A percentile compares a stretch with the other conserved stretches of the same genome.
Conservation (phyloP, 768 basidiomycete genomes). For the Brasilioporus rufonigricans region DNA sequence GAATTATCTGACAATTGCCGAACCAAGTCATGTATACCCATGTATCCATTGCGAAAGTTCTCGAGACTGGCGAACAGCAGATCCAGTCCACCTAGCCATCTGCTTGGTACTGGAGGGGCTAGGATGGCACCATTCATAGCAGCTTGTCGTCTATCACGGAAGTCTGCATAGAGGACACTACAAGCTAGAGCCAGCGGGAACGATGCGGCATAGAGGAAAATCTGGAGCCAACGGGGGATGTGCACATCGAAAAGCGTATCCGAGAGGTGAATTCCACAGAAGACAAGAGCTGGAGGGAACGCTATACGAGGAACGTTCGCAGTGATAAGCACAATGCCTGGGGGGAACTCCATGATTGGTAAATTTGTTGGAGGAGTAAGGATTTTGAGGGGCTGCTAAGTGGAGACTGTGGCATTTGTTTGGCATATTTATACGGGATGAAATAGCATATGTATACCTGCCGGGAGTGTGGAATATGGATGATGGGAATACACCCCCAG, state of each 20-base stretch:
- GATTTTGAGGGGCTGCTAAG: neutral
- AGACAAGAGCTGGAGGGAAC: constrained; percentile 16
- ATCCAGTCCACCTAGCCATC: constrained; percentile 38
- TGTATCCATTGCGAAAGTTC: constrained; percentile 27
- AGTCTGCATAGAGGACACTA: constrained; percentile 13
- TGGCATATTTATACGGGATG: constrained; percentile 5
- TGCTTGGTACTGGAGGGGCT: constrained; percentile 33
- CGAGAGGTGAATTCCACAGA: constrained; percentile 14
- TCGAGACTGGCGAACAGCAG: constrained; percentile 23
- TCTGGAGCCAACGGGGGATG: constrained; percentile 16
- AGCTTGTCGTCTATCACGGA: constrained; percentile 13
- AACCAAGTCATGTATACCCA: constrained; percentile 22
- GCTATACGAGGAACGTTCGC: constrained; percentile 25
- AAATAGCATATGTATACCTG: constrained; percentile 9
- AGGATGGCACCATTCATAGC: constrained; percentile 27
- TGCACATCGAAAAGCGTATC: constrained; percentile 3
- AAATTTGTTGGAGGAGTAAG: neutral
- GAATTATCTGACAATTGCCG: neutral
- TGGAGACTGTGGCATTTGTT: neutral
- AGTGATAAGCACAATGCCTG: constrained; percentile 30
- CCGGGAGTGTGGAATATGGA: neutral
- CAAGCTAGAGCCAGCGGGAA: constrained; percentile 23
- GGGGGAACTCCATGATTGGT: constrained; percentile 31
- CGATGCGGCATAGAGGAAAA: constrained; percentile 18
- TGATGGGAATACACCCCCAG: neutral